Evolutionary conservation across 805 yeast species (phyloP).

Genomic region (Candida alai): DNA sequence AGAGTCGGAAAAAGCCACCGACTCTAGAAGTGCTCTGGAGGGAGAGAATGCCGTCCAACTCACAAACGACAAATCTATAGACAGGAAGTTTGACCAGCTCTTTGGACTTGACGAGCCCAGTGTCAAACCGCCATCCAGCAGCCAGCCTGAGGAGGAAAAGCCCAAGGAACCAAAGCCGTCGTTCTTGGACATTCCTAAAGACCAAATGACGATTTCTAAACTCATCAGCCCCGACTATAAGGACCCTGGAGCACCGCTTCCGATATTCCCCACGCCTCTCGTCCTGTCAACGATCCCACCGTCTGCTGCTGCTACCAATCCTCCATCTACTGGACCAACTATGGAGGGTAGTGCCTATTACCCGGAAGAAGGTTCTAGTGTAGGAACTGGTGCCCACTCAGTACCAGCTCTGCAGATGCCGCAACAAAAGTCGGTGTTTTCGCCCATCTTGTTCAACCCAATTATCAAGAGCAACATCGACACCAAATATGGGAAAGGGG

Average conservation of each 20-base stretch:
- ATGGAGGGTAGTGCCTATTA: not conserved
- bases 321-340: conserved; percentile 9
- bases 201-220: conserved; percentile 47
- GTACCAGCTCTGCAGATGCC: conserved; percentile 7
- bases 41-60: conserved; percentile 1
- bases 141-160: not conserved
- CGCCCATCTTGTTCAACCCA: conserved; percentile 81
- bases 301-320: conserved; percentile 10
- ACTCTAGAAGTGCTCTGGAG: not conserved
- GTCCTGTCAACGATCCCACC: conserved; percentile 20
- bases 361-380: not conserved
- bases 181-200: conserved; percentile 50
- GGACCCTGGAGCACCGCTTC: conserved; percentile 85
- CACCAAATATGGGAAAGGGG: conserved; percentile 84
- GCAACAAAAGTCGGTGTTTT: conserved; percentile 58
- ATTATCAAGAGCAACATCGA: conserved; percentile 73
- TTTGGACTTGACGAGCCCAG: no score
- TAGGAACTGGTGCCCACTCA: conserved; percentile 1
- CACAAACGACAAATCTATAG: not conserved
- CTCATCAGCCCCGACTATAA: conserved; percentile 48
- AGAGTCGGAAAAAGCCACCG: conserved; percentile 2
- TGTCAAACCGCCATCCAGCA: no score
- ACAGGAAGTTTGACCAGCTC: no score
- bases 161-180: conserved; percentile 7
- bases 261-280: conserved; percentile 49